Evolutionary conservation across 768 basidiomycete species (phyloP).

Genomic region (Tricholoma saponaceum): DNA sequence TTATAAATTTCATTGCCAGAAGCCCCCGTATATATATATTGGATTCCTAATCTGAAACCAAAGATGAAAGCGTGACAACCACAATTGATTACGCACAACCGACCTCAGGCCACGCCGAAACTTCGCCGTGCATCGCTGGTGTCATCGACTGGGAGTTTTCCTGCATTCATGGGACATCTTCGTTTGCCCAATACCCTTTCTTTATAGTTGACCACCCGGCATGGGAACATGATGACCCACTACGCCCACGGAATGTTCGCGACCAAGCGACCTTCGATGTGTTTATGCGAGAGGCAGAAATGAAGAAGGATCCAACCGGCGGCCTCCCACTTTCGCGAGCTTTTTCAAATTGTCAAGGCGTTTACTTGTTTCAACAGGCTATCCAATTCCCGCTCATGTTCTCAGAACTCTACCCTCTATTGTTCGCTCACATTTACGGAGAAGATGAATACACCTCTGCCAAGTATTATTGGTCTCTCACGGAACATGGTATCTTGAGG

Average conservation of each 20-base stretch:
- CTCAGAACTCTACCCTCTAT: not conserved
- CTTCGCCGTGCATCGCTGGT: not conserved
- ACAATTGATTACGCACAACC: too few relatives aligned
- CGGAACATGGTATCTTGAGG: not conserved
- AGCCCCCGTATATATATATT: too few relatives aligned
- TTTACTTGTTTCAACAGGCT: not conserved
- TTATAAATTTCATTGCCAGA: too few relatives aligned
- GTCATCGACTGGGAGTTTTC: constrained; percentile 19
- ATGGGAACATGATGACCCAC: not conserved
- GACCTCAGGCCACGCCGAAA: constrained; percentile 10
- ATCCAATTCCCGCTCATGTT: not conserved
- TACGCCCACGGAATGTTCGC: not conserved
- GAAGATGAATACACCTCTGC: not conserved
- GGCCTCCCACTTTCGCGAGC: not conserved
- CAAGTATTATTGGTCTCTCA: not conserved
- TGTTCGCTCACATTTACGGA: not conserved
- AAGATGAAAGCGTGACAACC: too few relatives aligned
- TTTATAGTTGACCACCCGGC: not conserved
- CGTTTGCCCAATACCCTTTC: not conserved
- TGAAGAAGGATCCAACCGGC: not conserved
- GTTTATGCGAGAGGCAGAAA: not conserved
- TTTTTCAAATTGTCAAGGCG: not conserved
- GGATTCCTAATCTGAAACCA: too few relatives aligned
- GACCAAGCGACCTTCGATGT: not conserved
- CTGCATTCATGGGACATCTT: not conserved